Evolutionary conservation across 164 flowering plant genomes (phyloP).

Genomic region (Cinnamomum micranthum): DNA sequence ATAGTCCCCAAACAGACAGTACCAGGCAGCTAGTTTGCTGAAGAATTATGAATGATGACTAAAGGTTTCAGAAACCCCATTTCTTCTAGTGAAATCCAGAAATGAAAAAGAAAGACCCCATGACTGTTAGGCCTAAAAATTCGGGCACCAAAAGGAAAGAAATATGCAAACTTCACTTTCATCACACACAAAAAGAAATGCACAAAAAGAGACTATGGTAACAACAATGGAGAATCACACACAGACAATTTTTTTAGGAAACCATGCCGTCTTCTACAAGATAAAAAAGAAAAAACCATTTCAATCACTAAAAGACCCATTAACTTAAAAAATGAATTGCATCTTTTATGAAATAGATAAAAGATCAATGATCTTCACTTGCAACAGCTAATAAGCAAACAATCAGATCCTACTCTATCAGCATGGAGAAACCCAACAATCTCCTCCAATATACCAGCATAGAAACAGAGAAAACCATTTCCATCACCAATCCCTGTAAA

Average conservation of each 20-base stretch:
- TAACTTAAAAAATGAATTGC: background rate
- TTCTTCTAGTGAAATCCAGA: background rate
- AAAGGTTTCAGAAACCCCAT: too few species aligned
- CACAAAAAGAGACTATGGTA: background rate
- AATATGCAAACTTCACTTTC: background rate
- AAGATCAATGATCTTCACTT: background rate
- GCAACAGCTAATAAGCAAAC: background rate
- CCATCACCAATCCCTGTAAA: background rate
- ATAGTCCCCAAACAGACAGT: too few species aligned
- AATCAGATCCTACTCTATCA: background rate
- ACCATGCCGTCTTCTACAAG: slow-evolving; percentile 1
- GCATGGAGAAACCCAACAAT: background rate
- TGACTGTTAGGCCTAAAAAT: background rate
- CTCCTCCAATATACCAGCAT: background rate
- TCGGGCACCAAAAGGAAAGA: background rate
- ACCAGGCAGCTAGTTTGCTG: too few species aligned
- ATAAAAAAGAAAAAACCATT: slow-evolving; percentile 3
- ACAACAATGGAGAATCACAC: background rate
- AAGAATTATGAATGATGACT: too few species aligned
- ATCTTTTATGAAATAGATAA: background rate
- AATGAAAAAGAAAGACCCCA: background rate
- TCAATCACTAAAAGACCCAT: background rate
- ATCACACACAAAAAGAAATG: background rate
- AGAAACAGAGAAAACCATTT: background rate
- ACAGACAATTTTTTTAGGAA: background rate